Percentiles rank a stretch among this genome's conserved stretches.
These are phyloP conservation scores for Neospermospora avenae DNA, from an alignment of 2,329 filamentous ascomycete genomes.

Conservation along the genomic window DNA sequence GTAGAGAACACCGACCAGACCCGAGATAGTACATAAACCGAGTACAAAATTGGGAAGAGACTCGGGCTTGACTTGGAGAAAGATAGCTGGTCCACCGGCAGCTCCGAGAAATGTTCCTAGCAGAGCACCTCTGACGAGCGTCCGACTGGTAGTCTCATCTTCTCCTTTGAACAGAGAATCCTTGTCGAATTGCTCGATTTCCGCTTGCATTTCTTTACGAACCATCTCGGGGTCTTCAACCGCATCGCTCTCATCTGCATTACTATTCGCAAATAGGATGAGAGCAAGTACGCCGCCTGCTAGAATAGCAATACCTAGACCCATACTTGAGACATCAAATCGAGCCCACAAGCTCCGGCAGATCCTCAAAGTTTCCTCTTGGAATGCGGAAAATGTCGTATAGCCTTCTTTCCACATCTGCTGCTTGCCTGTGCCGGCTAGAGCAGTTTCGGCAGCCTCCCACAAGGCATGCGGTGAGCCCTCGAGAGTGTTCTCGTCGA, in stretches of 20 bases:
- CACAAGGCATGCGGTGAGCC: slow-evolving; percentile 56
- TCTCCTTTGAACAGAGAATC: slow-evolving; percentile 20
- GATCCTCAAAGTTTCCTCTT: slow-evolving; percentile 70
- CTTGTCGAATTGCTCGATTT: slow-evolving; percentile 41
- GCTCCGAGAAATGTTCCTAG: slow-evolving; percentile 29
- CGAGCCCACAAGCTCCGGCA: slow-evolving; percentile 88
- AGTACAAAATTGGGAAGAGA: slow-evolving; percentile 26
- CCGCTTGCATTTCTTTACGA: slow-evolving; percentile 55
- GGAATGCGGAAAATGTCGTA: slow-evolving; percentile 67
- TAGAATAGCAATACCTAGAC: slow-evolving; percentile 71
- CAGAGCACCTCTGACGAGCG: slow-evolving; percentile 26
- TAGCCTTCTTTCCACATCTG: slow-evolving; percentile 44
- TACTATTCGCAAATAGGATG: slow-evolving; percentile 66
- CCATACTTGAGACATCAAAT: slow-evolving; percentile 86
- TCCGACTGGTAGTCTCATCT: slow-evolving; percentile 27
- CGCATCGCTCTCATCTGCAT: slow-evolving; percentile 52
- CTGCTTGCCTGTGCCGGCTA: slow-evolving; percentile 38
- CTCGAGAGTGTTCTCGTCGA: slow-evolving; percentile 57
- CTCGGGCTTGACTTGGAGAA: slow-evolving; percentile 17
- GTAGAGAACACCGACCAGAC: slow-evolving; percentile 41
- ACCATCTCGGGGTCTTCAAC: slow-evolving; percentile 58
- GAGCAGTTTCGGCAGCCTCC: slow-evolving; percentile 44
- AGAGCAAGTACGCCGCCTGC: slow-evolving; percentile 65
- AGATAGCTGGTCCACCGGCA: slow-evolving; percentile 23
- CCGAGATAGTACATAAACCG: slow-evolving; percentile 25